phyloP scores from a whole-genome alignment of 2,329 filamentous ascomycete genomes.

The Fonsecaea multimorphosa region DNA sequence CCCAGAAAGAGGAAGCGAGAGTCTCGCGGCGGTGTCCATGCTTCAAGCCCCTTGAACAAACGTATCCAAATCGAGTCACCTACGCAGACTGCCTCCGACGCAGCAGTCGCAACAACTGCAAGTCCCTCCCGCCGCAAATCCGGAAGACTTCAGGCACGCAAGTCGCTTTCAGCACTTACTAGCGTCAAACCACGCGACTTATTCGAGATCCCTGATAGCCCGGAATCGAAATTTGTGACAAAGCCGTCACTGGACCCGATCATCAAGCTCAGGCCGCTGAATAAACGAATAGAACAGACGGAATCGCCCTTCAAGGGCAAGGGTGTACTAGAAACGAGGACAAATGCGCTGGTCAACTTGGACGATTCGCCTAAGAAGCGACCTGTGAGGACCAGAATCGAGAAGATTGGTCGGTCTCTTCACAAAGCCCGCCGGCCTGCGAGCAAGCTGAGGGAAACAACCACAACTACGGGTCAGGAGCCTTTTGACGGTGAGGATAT shows the following conservation, averaged over 20 bases:
- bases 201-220: conserved; percentile 15
- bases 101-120: conserved; percentile 3
- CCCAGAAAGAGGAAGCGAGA: conserved; percentile 12
- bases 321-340: conserved; percentile 23
- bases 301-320: conserved; percentile 34
- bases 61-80: background rate
- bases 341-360: conserved; percentile 31
- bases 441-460: background rate
- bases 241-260: background rate
- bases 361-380: conserved; percentile 33
- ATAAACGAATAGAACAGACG: conserved; percentile 15
- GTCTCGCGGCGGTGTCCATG: background rate
- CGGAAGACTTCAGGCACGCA: conserved; percentile 20
- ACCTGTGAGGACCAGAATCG: conserved; percentile 9
- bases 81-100: background rate
- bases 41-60: background rate
- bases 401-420: conserved; percentile 17
- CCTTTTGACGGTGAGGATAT: conserved; percentile 19
- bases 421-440: background rate
- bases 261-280: conserved; percentile 25
- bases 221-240: background rate
- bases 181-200: conserved; percentile 6
- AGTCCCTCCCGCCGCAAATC: conserved; percentile 25
- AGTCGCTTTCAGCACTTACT: conserved; percentile 13
- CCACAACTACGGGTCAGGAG: background rate